Evolutionary conservation across 2,329 filamentous ascomycete genomes (phyloP).

Genomic region (Neurospora sp.): DNA sequence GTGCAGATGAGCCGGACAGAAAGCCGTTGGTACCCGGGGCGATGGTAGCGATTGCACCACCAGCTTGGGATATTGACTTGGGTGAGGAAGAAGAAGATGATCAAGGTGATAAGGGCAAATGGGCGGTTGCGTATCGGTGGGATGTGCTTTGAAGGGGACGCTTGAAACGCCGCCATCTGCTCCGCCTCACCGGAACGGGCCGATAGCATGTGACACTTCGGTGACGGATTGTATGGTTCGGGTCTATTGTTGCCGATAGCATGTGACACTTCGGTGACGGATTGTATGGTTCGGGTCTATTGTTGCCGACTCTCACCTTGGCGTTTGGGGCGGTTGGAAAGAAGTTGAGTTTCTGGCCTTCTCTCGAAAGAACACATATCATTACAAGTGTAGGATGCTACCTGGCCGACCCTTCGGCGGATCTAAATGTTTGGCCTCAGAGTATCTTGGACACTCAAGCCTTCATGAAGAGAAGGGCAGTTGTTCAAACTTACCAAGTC

Average conservation of each 20-base stretch:
- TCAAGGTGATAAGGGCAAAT: conserved; percentile 6
- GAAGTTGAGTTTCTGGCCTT: neutral
- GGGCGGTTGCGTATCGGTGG: conserved; percentile 19
- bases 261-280: neutral
- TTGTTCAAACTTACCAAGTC: neutral
- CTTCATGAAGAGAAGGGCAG: neutral
- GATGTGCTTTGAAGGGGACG: neutral
- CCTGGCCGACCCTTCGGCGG: neutral
- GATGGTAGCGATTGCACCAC: conserved; percentile 22
- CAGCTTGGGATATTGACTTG: conserved; percentile 15
- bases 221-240: neutral
- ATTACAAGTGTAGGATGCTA: neutral
- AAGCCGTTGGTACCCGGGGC: conserved; percentile 19
- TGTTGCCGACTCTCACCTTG: neutral
- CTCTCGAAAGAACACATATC: neutral
- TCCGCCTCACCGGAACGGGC: neutral
- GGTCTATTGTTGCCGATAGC: neutral
- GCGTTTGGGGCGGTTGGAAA: neutral
- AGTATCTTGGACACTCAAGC: neutral
- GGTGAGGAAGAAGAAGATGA: neutral
- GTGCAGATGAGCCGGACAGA: conserved; percentile 19
- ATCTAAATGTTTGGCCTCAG: neutral
- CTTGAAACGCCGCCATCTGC: neutral
- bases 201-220: neutral
- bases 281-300: neutral